These are phyloP conservation scores for Nemania sp. DNA, from an alignment of 2,329 filamentous ascomycete species.

Conservation along the genomic window DNA sequence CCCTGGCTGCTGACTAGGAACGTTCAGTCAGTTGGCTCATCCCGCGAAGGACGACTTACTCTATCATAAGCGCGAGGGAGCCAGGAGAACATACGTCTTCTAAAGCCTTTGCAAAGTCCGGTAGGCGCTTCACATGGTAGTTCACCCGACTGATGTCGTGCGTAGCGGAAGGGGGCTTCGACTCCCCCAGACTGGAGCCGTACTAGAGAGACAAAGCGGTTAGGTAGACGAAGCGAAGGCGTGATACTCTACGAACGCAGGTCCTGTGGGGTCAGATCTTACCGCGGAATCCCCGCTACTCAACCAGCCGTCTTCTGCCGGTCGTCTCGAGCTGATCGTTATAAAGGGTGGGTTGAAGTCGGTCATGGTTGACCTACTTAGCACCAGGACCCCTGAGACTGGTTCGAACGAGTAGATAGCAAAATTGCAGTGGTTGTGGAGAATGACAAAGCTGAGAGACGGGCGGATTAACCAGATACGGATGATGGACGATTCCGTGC, in stretches of 20 bases:
- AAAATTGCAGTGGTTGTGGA: slow-evolving; percentile 10
- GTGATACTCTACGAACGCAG: slow-evolving; percentile 28
- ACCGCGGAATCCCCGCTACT: slow-evolving; percentile 56
- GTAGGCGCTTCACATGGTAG: slow-evolving; percentile 62
- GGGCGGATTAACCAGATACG: slow-evolving; percentile 22
- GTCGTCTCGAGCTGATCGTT: slow-evolving; percentile 56
- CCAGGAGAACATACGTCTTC: slow-evolving; percentile 52
- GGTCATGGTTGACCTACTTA: slow-evolving; percentile 42
- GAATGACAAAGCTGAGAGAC: slow-evolving; percentile 8
- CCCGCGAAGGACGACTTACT: not conserved
- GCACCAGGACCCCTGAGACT: not conserved
- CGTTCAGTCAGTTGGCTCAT: slow-evolving; percentile 18
- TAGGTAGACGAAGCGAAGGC: slow-evolving; percentile 32
- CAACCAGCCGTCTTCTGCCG: slow-evolving; percentile 51
- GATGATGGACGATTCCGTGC: slow-evolving; percentile 7
- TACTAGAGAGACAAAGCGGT: slow-evolving; percentile 47
- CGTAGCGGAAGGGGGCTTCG: slow-evolving; percentile 49
- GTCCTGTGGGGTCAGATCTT: slow-evolving; percentile 41
- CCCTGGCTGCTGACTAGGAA: slow-evolving; percentile 55
- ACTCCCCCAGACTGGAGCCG: slow-evolving; percentile 48
- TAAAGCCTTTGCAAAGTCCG: slow-evolving; percentile 58
- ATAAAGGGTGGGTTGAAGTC: slow-evolving; percentile 55
- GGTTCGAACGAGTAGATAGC: not conserved
- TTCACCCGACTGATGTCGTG: slow-evolving; percentile 62
- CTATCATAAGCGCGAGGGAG: not conserved